Evolutionary conservation across 2,329 filamentous ascomycete species (phyloP), one percentile per base, ranked within the genome.

Genomic region (Apiospora arundinis): DNA sequence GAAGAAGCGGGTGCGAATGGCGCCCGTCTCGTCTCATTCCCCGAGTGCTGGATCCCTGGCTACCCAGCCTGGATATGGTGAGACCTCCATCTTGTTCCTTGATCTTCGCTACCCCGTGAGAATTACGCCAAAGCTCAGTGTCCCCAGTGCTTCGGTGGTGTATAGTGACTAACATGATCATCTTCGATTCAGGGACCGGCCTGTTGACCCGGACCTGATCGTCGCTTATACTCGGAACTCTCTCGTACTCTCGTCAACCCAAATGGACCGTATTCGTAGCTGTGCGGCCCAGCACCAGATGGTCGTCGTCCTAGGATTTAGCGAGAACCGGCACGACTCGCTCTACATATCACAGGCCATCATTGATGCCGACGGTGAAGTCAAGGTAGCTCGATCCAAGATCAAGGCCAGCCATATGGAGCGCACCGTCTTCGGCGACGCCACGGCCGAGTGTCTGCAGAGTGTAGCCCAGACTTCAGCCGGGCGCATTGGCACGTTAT

Each of bases 401-500:
- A 80, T 88, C 74, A 88, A 88, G 76, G 83, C 86, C 0, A 88
- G 85, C 0, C 85, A 88, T 69, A 84, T 88, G 80, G 86, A 88
- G 75, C 81, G 85, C 0, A 85, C 84, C 2, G 73, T 88, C 21
- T 89, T 84, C 42, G 86, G 86, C 0, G 86, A 88, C 49, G 83
- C 82, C 0, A 76, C 77, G 0, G 83, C 80, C 0, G 75, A 80
- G 4, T 81, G 80, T 21, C 74, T 88, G 5, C 74, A 77, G 6
- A 83, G 78, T 45, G 85, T 87, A 1, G 69, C 69, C n/a, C 63
- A 69, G n/a, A 40, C 74, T 1, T 72, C 76, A 25, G 75, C 72
- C 49, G 70, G 75, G 32, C 81, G 81, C 49, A 80, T 87, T n/a
- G 85, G 85, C 1, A 79, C 77, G 0, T 76, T 88, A 0, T 81